Evolutionary conservation across 2,329 filamentous ascomycete species (phyloP), one percentile per base, ranked within the genome.

Genomic region (Monosporascus sp.): DNA sequence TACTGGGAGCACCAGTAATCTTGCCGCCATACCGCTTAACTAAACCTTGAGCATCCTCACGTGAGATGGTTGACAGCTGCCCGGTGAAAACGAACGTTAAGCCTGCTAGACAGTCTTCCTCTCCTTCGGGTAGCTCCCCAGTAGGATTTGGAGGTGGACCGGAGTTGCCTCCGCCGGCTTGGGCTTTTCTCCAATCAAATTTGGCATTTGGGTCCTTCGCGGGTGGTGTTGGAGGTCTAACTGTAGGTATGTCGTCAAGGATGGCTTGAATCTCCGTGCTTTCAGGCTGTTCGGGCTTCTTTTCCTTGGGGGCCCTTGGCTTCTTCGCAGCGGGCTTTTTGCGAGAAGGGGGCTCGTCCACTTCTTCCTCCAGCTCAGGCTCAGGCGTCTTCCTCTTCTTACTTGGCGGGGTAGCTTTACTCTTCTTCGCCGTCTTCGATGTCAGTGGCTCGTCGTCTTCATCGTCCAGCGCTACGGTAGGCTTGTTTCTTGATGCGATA

Each of bases 11-110:
- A 9, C 77, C 78, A 9, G 88, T 96, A 24, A 96, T 86, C 72
- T 96, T 97, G 51, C 94, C 94, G 43, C 94, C 95, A 68, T 97
- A 95, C 57, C 87, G 85, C 70, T 99, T 99, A 53, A 97, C 90
- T 18, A 99, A 76, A 44, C 82, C 85, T 60, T 92, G 87, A 1
- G 84, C 93, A 63, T 96, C 91, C 6, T 96, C 91, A 56, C 94
- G 85, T 45, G 88, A 86, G 53, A 97, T 81, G 0, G 82, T 86
- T 56, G 89, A 82, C 40, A 97, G 76, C 24, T 97, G 79, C 24
- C 94, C 94, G 0, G 95, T 99, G 64, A 99, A 99, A 28, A 99
- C 94, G 66, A 99, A 99, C 0, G 85, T 88, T 52, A 97, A 78
- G 0, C 95, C 94, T 51, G 86, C 86, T 52, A 99, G 80, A 67